phyloP scores from a whole-genome alignment of 2,329 filamentous ascomycete genomes.

The Fusarium gaditjirri region DNA sequence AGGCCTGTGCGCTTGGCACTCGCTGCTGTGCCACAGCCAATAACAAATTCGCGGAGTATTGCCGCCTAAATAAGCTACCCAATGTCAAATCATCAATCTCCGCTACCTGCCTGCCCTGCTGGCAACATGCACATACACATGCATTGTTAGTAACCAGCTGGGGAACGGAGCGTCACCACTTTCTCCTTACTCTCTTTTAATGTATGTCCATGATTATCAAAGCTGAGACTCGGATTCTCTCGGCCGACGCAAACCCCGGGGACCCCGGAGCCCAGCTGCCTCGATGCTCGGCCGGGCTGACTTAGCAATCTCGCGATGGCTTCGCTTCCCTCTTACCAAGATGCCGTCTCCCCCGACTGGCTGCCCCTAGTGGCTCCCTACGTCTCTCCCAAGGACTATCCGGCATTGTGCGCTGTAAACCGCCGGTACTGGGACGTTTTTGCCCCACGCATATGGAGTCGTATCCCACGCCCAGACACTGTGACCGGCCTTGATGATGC shows the following conservation, averaged over 20 bases:
- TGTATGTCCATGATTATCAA: not conserved
- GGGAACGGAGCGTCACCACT: constrained; percentile 16
- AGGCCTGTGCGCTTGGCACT: constrained; percentile 14
- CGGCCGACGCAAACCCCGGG: not conserved
- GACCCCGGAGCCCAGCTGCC: not conserved
- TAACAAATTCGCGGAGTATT: not conserved
- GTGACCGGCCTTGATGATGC: constrained; percentile 56
- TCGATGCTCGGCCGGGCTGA: not conserved
- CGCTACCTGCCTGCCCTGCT: not conserved
- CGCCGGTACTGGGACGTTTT: constrained; percentile 60
- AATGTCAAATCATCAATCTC: not conserved
- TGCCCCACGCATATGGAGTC: constrained; percentile 63
- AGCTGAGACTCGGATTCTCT: not conserved
- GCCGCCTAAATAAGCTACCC: not conserved
- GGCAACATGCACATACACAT: not conserved
- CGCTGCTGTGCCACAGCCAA: not conserved
- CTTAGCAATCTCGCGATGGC: constrained; percentile 38
- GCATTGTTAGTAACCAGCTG: constrained; percentile 5
- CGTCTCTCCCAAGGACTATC: constrained; percentile 54
- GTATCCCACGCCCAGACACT: constrained; percentile 56
- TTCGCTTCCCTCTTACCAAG: constrained; percentile 63
- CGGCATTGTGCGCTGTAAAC: constrained; percentile 60
- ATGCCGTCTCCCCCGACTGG: constrained; percentile 62
- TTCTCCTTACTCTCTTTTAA: not conserved
- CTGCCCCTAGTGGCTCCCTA: constrained; percentile 59